phyloP scores from a whole-genome alignment of 805 yeast genomes.

The Candida schatavii region DNA sequence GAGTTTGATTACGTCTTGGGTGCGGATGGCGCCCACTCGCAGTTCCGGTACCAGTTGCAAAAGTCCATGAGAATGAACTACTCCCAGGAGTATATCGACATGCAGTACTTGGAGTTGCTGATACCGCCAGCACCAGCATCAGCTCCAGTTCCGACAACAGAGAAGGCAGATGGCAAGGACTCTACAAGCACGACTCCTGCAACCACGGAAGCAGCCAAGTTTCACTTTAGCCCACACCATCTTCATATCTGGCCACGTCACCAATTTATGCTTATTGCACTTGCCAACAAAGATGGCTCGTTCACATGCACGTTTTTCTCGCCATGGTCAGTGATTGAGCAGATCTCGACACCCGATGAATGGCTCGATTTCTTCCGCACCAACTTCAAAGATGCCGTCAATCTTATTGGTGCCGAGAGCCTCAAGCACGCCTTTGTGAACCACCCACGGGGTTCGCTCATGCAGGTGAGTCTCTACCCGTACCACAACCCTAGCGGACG shows the following conservation, averaged over 20 bases:
- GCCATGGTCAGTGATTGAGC: constrained; percentile 66
- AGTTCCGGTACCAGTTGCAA: constrained; percentile 66
- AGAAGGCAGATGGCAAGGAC: too few relatives aligned
- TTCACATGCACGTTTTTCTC: constrained; percentile 89
- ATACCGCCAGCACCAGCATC: too few relatives aligned
- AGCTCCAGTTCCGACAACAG: too few relatives aligned
- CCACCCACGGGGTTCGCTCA: constrained; percentile 74
- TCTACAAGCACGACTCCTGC: constrained; percentile 11
- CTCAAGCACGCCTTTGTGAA: constrained; percentile 49
- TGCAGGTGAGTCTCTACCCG: constrained; percentile 68
- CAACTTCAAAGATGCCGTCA: constrained; percentile 74
- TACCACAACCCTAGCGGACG: constrained; percentile 61
- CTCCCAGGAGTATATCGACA: constrained; percentile 75
- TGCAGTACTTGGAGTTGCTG: constrained; percentile 76
- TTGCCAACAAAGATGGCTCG: constrained; percentile 81
- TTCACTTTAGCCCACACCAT: constrained; percentile 65
- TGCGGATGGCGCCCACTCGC: constrained; percentile 83
- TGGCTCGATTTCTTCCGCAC: constrained; percentile 52
- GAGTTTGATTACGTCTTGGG: constrained; percentile 68
- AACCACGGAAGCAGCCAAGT: constrained; percentile 26
- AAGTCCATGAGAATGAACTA: constrained; percentile 65
- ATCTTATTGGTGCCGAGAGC: constrained; percentile 58
- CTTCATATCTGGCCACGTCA: constrained; percentile 93
- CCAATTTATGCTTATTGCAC: constrained; percentile 83
- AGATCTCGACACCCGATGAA: constrained; percentile 41